These are phyloP conservation scores for Hordeum marinum DNA, from an alignment of 176 grass and related monocot genomes.

Conservation along the genomic window DNA sequence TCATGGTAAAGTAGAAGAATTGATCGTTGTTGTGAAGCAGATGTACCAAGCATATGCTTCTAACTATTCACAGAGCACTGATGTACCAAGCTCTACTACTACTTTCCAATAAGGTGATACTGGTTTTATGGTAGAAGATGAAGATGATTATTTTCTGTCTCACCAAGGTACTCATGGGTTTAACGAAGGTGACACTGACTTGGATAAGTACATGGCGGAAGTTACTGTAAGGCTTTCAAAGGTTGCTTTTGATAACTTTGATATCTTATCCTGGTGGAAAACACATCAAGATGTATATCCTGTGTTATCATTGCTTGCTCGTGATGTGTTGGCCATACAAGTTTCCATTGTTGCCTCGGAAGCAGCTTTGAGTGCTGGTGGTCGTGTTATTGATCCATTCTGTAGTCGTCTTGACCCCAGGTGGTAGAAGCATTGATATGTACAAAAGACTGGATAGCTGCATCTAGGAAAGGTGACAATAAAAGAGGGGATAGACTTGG, in stretches of 20 bases:
- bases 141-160: background rate
- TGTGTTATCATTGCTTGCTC: background rate
- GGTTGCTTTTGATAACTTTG: background rate
- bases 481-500: background rate
- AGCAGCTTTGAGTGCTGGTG: background rate
- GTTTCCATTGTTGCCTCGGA: slow-evolving; percentile 6
- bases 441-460: too few relatives aligned
- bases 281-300: background rate
- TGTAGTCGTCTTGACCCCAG: background rate
- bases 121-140: background rate
- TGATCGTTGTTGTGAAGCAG: background rate
- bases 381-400: background rate
- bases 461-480: background rate
- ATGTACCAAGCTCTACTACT: background rate
- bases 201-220: slow-evolving; percentile 2
- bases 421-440: background rate
- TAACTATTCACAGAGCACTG: background rate
- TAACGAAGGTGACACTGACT: background rate
- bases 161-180: background rate
- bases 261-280: slow-evolving; percentile 3
- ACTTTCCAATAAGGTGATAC: background rate
- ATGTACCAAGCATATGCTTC: background rate
- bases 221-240: background rate
- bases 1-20: background rate
- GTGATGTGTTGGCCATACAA: background rate